Percentiles rank a stretch among this genome's conserved stretches.
These are phyloP conservation scores for Sporothrix humicola DNA, from an alignment of 2,329 filamentous ascomycete genomes.

Conservation along the genomic window DNA sequence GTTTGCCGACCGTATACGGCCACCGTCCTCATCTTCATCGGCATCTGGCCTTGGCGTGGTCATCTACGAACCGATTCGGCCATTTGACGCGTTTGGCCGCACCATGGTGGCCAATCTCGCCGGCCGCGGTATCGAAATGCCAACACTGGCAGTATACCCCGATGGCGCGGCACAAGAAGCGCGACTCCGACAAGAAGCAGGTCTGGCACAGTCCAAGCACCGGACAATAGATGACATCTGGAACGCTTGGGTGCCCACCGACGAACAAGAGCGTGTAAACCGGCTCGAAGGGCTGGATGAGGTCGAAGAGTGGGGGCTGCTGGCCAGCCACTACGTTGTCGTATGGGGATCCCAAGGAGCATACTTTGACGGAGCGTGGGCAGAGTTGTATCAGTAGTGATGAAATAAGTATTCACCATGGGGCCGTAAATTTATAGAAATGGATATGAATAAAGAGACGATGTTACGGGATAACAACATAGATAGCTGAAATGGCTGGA, in stretches of 20 bases:
- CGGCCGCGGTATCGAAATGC: conserved; percentile 79
- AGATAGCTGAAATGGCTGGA: no score
- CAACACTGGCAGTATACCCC: conserved; percentile 76
- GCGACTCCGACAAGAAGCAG: conserved; percentile 65
- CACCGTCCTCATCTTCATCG: background rate
- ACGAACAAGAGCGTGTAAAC: conserved; percentile 81
- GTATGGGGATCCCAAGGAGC: conserved; percentile 81
- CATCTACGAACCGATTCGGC: conserved; percentile 87
- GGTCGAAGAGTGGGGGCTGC: conserved; percentile 87
- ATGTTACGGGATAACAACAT: background rate
- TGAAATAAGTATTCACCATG: background rate
- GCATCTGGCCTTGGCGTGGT: conserved; percentile 57
- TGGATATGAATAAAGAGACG: background rate
- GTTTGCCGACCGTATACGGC: conserved; percentile 60
- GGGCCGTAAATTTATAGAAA: background rate
- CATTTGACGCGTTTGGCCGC: conserved; percentile 82
- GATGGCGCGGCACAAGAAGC: conserved; percentile 70
- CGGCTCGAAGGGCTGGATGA: conserved; percentile 88
- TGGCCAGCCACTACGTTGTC: conserved; percentile 88
- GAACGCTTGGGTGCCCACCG: conserved; percentile 70
- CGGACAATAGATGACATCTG: conserved; percentile 67
- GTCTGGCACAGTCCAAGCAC: conserved; percentile 60
- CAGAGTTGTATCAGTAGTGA: conserved; percentile 40
- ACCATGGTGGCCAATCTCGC: conserved; percentile 93
- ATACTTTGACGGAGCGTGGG: conserved; percentile 43